A percentile compares a stretch with the other conserved stretches of the same genome.
These are phyloP conservation scores for Lentithecium fluviatile DNA, from an alignment of 495 filamentous ascomycete species.

Conservation along the genomic window DNA sequence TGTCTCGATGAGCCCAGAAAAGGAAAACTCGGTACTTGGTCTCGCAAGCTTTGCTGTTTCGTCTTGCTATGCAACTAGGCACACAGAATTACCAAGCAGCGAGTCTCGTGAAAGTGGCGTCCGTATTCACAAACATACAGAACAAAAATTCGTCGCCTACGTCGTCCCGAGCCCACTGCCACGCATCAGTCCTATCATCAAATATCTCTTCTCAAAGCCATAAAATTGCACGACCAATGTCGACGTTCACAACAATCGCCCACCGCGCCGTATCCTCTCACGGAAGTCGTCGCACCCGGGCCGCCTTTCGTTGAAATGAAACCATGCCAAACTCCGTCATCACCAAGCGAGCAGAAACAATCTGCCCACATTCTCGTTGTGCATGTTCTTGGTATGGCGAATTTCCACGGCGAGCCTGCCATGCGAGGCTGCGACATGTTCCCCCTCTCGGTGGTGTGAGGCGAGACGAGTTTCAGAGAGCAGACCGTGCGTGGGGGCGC, in stretches of 20 bases:
- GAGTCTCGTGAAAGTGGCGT: too few relatives aligned
- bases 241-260: not conserved
- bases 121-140: too few relatives aligned
- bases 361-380: not conserved
- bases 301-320: not conserved
- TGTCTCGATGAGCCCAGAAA: too few relatives aligned
- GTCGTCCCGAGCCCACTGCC: too few relatives aligned
- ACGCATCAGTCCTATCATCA: not conserved
- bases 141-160: too few relatives aligned
- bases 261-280: not conserved
- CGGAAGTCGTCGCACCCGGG: not conserved
- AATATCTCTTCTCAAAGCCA: not conserved
- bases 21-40: too few relatives aligned
- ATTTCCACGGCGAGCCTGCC: not conserved
- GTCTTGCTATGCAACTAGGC: too few relatives aligned
- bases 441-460: not conserved
- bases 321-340: constrained; percentile 1
- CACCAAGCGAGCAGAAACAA: not conserved
- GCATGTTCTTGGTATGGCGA: not conserved
- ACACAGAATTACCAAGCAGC: too few relatives aligned
- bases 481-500: not conserved
- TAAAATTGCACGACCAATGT: not conserved
- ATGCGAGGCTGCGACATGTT: not conserved
- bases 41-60: too few relatives aligned
- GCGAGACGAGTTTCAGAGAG: not conserved